Conservation (phyloP, 257 asterid species). For the Przewalskia tangutica region DNA sequence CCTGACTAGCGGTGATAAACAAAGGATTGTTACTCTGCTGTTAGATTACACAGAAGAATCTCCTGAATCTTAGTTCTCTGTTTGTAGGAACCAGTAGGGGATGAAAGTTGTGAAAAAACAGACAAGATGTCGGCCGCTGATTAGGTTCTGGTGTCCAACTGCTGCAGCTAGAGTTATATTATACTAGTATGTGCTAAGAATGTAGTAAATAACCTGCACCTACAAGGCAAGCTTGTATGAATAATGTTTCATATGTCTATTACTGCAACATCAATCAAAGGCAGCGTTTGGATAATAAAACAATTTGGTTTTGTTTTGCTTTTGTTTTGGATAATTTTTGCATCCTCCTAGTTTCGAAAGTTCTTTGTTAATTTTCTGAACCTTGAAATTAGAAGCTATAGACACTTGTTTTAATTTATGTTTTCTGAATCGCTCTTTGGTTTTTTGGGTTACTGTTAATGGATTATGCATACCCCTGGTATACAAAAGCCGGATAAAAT, state of each 20-base stretch:
- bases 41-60: neutral
- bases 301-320: neutral
- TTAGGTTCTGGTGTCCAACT: neutral
- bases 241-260: neutral
- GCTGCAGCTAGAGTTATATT: neutral
- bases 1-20: neutral
- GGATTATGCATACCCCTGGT: too few relatives aligned
- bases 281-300: neutral
- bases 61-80: neutral
- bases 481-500: too few relatives aligned
- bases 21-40: neutral
- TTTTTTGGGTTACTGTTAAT: too few relatives aligned
- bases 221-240: neutral
- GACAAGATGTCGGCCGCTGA: too few relatives aligned
- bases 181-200: neutral
- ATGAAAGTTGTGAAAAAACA: neutral
- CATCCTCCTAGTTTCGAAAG: neutral
- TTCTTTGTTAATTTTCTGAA: neutral
- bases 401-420: too few relatives aligned
- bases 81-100: slow-evolving; percentile 20
- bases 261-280: neutral
- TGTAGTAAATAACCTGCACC: neutral
- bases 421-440: too few relatives aligned
- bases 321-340: neutral
- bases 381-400: too few relatives aligned